Percentiles rank a stretch among this genome's conserved stretches.
phyloP scores from a whole-genome alignment of 2,329 filamentous ascomycete genomes.

The Aspergillus sp. region DNA sequence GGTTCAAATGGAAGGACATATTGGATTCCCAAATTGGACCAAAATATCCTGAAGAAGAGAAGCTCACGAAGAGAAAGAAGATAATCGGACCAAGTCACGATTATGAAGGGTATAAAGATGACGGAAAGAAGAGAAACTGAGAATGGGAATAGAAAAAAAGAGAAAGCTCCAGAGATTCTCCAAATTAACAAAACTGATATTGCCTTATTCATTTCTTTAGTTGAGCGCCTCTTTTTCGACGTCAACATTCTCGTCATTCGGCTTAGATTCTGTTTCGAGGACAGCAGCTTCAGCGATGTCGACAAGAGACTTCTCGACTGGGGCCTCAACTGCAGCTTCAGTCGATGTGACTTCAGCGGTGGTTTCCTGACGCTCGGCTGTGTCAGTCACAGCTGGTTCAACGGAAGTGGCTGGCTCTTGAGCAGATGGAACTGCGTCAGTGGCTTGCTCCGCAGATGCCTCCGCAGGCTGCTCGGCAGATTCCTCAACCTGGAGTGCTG shows the following conservation, averaged over 20 bases:
- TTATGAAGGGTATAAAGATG: neutral
- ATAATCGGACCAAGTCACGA: neutral
- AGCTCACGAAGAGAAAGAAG: neutral
- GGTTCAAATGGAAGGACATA: neutral
- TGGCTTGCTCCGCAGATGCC: slow-evolving; percentile 1
- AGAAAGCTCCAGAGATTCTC: neutral
- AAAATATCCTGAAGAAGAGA: neutral
- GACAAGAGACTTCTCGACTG: slow-evolving; percentile 42
- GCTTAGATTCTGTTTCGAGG: slow-evolving; percentile 7
- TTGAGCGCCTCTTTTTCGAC: slow-evolving; percentile 11
- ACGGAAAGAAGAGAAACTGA: neutral
- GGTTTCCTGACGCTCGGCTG: neutral
- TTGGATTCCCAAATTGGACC: neutral
- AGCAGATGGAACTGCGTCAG: neutral
- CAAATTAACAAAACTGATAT: neutral
- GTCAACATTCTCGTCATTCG: slow-evolving; percentile 20
- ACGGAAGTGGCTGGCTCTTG: neutral
- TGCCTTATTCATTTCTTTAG: slow-evolving; percentile 5
- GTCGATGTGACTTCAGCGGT: neutral
- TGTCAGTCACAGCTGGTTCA: slow-evolving; percentile 1
- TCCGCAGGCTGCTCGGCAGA: slow-evolving; percentile 6
- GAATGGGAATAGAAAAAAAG: neutral
- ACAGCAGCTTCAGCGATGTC: slow-evolving; percentile 37
- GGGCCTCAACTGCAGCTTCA: slow-evolving; percentile 2
- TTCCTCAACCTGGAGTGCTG: slow-evolving; percentile 6